phyloP scores from a whole-genome alignment of 2,329 filamentous ascomycete species.

The Epichloe brachyelytri region DNA sequence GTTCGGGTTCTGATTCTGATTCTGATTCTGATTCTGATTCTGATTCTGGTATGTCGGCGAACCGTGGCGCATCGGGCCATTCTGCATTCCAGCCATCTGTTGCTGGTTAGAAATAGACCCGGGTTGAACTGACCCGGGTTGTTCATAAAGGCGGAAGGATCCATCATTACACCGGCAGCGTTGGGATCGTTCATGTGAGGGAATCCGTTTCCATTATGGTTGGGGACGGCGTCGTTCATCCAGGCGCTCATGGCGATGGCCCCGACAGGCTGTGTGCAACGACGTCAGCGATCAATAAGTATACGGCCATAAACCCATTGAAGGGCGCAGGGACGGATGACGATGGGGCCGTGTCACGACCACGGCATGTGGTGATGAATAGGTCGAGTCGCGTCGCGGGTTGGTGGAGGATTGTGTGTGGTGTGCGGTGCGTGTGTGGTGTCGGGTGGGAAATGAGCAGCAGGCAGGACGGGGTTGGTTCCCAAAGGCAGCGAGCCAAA shows the following conservation, averaged over 20 bases:
- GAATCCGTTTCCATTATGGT: conserved; percentile 59
- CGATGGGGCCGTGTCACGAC: conserved; percentile 36
- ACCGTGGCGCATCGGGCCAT: conserved; percentile 71
- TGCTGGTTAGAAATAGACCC: conserved; percentile 41
- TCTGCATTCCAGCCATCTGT: conserved; percentile 56
- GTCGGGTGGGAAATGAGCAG: conserved; percentile 19
- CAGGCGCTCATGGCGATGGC: conserved; percentile 54
- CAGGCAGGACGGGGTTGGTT: conserved; percentile 4
- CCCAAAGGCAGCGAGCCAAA: background rate
- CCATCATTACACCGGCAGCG: conserved; percentile 46
- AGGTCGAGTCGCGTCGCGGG: conserved; percentile 28
- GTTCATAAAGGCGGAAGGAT: conserved; percentile 51
- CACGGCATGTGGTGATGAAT: conserved; percentile 24
- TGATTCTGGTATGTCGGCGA: conserved; percentile 61
- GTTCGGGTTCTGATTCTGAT: too few species aligned
- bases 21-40: conserved; percentile 1
- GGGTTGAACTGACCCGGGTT: conserved; percentile 48
- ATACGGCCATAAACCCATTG: conserved; percentile 28
- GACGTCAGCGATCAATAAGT: conserved; percentile 32
- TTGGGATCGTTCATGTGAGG: conserved; percentile 51
- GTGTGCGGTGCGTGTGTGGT: conserved; percentile 13
- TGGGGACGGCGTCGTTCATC: conserved; percentile 59
- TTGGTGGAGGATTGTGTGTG: conserved; percentile 24
- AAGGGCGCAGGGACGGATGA: conserved; percentile 24
- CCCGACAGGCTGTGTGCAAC: conserved; percentile 29